Percentiles rank a stretch among this genome's conserved stretches.
These are phyloP conservation scores for Yarrowia keelungensis DNA, from an alignment of 805 yeast species.

Conservation along the genomic window DNA sequence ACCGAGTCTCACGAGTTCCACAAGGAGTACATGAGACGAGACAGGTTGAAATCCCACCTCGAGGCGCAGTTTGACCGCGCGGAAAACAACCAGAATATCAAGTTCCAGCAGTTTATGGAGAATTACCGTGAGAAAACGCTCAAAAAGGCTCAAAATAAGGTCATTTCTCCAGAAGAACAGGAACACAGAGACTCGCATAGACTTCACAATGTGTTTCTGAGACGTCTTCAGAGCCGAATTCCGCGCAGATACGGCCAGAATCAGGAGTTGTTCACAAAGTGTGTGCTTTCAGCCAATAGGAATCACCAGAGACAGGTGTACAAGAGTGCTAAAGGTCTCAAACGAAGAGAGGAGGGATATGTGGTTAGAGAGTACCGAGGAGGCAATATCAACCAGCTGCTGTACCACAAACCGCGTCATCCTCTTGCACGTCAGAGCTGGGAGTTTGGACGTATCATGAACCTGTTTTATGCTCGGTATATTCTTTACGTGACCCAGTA, in stretches of 20 bases:
- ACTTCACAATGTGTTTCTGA: background rate
- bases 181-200: slow-evolving; percentile 9
- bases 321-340: background rate
- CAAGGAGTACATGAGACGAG: background rate
- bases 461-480: too few relatives aligned
- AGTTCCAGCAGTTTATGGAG: background rate
- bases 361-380: background rate
- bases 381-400: slow-evolving; percentile 3
- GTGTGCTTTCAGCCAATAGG: slow-evolving; percentile 27
- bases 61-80: background rate
- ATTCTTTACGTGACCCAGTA: too few relatives aligned
- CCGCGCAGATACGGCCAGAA: background rate
- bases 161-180: background rate
- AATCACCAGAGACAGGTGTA: slow-evolving; percentile 5
- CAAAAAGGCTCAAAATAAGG: background rate
- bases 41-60: background rate
- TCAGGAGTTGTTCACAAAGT: slow-evolving; percentile 13
- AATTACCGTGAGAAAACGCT: background rate
- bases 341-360: background rate
- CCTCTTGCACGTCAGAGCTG: background rate
- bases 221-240: background rate
- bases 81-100: slow-evolving; percentile 15
- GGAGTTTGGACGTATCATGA: background rate
- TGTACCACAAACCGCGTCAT: slow-evolving; percentile 12
- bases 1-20: background rate